Conservation (phyloP, 83 land plant species). For the Picea abies region DNA sequence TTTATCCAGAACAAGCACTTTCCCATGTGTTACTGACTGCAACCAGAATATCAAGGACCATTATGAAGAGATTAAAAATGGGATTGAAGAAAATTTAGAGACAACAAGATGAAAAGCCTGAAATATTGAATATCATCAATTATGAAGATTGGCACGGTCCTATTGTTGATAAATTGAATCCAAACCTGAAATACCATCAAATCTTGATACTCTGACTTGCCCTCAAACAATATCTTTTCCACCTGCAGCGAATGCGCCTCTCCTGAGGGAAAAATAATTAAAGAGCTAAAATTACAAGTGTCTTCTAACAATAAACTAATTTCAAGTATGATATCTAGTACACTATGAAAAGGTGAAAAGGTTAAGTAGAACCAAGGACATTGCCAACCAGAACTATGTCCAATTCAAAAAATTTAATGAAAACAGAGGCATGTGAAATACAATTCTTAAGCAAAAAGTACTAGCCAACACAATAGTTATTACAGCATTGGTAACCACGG, state of each 20-base stretch:
- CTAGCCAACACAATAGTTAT: too few relatives aligned
- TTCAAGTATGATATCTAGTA: too few relatives aligned
- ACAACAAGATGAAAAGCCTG: background rate
- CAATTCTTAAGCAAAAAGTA: too few relatives aligned
- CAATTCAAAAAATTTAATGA: too few relatives aligned
- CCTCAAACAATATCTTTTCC: constrained; percentile 85
- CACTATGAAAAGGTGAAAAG: too few relatives aligned
- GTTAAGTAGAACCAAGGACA: too few relatives aligned
- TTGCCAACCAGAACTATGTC: too few relatives aligned
- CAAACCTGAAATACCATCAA: constrained; percentile 90
- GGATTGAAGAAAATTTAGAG: background rate
- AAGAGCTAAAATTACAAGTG: background rate
- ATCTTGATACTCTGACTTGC: constrained; percentile 85
- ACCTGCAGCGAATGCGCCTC: constrained; percentile 96
- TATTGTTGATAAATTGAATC: background rate
- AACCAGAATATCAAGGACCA: constrained; percentile 32
- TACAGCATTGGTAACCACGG: too few relatives aligned
- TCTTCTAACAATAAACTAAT: too few relatives aligned
- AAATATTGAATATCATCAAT: background rate
- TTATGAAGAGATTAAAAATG: background rate
- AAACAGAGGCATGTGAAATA: too few relatives aligned
- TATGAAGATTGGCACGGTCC: background rate
- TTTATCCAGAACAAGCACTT: constrained; percentile 94
- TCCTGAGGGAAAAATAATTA: constrained; percentile 29
- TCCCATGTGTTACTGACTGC: constrained; percentile 80